Conservation (phyloP, 2,329 filamentous ascomycete species). For the Talaromyces sp. region DNA sequence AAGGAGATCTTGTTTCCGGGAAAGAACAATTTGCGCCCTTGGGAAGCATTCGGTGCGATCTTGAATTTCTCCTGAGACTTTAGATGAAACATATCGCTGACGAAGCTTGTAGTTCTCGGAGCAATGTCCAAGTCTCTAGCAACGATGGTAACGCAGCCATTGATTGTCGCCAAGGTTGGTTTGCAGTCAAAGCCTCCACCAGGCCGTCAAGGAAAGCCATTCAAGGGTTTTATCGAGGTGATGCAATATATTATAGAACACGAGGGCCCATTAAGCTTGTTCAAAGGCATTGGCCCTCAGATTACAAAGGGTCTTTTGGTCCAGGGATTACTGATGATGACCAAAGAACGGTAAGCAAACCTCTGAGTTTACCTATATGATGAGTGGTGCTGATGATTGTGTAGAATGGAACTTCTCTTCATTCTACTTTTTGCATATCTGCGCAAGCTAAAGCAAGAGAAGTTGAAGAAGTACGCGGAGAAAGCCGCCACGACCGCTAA, state of each 20-base stretch:
- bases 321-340: slow-evolving; percentile 98
- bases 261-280: slow-evolving; percentile 77
- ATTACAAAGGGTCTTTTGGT: slow-evolving; percentile 89
- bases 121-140: slow-evolving; percentile 90
- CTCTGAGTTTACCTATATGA: not conserved
- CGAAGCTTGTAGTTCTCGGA: slow-evolving; percentile 64
- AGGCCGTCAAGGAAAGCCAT: slow-evolving; percentile 78
- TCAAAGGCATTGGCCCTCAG: slow-evolving; percentile 95
- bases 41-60: slow-evolving; percentile 76
- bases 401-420: slow-evolving; percentile 81
- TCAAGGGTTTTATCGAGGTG: slow-evolving; percentile 89
- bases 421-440: slow-evolving; percentile 81
- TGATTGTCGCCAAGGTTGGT: slow-evolving; percentile 97
- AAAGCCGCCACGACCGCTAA: slow-evolving; percentile 61
- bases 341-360: slow-evolving; percentile 74
- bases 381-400: not conserved
- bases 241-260: slow-evolving; percentile 91
- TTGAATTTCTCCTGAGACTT: not conserved
- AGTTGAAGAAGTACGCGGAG: slow-evolving; percentile 64
- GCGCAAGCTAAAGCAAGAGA: slow-evolving; percentile 64
- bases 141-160: slow-evolving; percentile 85
- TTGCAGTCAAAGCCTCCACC: slow-evolving; percentile 90
- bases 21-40: slow-evolving; percentile 69
- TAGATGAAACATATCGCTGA: slow-evolving; percentile 37
- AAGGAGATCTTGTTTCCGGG: slow-evolving; percentile 73